A percentile compares a stretch with the other conserved stretches of the same genome.
Conservation (phyloP, 345 rosid species). For the Gossypium raimondii region DNA sequence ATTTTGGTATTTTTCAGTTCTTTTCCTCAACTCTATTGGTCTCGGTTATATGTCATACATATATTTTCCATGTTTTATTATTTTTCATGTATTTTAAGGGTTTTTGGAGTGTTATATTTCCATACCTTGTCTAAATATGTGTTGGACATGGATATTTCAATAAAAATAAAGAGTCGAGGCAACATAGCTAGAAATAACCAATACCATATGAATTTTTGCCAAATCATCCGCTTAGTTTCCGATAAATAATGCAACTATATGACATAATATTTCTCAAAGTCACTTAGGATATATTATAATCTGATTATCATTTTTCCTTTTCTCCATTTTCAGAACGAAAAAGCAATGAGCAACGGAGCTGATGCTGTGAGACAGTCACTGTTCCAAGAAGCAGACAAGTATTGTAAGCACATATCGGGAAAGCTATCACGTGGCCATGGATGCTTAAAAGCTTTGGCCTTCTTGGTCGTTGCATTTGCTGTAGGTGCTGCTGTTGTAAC, state of each 20-base stretch:
- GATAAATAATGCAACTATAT: not conserved
- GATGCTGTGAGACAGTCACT: conserved; percentile 31
- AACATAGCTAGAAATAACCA: not conserved
- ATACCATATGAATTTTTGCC: not conserved
- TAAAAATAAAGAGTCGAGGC: not conserved
- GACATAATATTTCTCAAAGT: not conserved
- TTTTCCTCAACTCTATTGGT: too few relatives aligned
- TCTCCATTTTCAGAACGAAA: conserved; percentile 45
- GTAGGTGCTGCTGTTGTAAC: conserved; percentile 43
- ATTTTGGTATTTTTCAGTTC: too few relatives aligned
- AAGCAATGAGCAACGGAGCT: conserved; percentile 36
- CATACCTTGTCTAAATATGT: too few relatives aligned
- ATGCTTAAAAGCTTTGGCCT: conserved; percentile 50
- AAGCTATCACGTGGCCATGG: conserved; percentile 44
- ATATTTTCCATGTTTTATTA: not conserved
- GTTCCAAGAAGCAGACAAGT: conserved; percentile 49
- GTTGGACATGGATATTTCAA: not conserved
- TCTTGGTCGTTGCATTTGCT: conserved; percentile 36
- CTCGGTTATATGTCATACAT: not conserved
- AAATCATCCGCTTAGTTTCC: not conserved
- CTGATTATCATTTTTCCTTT: conserved; percentile 19
- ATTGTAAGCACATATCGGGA: conserved; percentile 45
- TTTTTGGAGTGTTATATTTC: not conserved
- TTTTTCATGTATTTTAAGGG: not conserved
- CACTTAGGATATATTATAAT: not conserved